Conservation (phyloP, 768 basidiomycete species). For the Chiua virens region DNA sequence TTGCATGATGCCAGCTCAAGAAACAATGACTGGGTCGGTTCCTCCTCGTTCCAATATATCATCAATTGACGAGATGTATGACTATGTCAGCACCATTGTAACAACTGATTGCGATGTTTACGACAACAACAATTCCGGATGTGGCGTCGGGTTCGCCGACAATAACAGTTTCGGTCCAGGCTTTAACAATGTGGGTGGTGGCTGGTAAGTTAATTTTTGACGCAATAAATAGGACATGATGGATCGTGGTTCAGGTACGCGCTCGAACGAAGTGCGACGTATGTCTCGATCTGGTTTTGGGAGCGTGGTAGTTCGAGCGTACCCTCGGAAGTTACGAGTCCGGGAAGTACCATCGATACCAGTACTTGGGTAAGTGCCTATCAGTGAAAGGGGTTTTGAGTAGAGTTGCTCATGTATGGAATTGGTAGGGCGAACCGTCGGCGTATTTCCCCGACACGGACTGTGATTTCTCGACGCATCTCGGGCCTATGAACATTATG, state of each 20-base stretch:
- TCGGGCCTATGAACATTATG: slow-evolving; percentile 60
- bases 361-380: slow-evolving; percentile 23
- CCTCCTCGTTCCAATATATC: neutral
- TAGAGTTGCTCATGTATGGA: neutral
- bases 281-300: slow-evolving; percentile 41
- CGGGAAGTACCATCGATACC: slow-evolving; percentile 16
- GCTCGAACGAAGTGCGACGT: slow-evolving; percentile 27
- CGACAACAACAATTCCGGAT: slow-evolving; percentile 28
- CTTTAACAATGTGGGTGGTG: slow-evolving; percentile 35
- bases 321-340: slow-evolving; percentile 34
- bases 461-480: slow-evolving; percentile 57
- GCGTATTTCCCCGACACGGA: slow-evolving; percentile 59
- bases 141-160: slow-evolving; percentile 26
- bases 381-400: neutral
- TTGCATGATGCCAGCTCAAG: slow-evolving; percentile 35
- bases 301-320: slow-evolving; percentile 29
- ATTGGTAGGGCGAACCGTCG: slow-evolving; percentile 49
- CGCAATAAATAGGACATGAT: no score
- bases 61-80: neutral
- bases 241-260: slow-evolving; percentile 25
- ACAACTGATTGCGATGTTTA: slow-evolving; percentile 26
- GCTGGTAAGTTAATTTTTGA: slow-evolving; percentile 21
- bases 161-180: slow-evolving; percentile 29
- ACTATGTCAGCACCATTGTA: slow-evolving; percentile 3
- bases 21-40: slow-evolving; percentile 31